Evolutionary conservation across 164 flowering plant genomes (phyloP).

Genomic region (Cinnamomum chago): DNA sequence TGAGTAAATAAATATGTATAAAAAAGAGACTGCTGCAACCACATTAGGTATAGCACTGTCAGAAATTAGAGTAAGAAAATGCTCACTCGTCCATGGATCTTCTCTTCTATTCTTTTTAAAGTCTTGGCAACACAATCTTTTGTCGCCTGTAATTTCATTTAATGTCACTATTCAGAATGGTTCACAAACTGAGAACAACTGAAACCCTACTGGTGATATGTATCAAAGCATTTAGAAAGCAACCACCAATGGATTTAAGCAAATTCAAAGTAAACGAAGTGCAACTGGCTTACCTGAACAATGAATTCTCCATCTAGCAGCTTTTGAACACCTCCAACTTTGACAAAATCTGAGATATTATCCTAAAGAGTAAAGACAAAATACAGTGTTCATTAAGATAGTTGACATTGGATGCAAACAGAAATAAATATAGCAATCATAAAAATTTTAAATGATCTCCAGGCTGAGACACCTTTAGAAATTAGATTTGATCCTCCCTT

Average conservation of each 20-base stretch:
- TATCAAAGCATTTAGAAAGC: not conserved
- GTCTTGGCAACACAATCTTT: constrained; percentile 99
- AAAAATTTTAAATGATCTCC: too few species aligned
- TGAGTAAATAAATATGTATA: too few species aligned
- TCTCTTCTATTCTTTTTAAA: constrained; percentile 89
- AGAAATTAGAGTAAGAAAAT: not conserved
- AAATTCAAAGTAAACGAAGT: not conserved
- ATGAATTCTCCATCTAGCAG: constrained; percentile 96
- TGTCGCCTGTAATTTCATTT: constrained; percentile 53
- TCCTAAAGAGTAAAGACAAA: constrained; percentile 58
- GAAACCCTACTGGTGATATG: not conserved
- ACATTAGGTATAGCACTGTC: not conserved
- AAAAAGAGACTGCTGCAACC: not conserved
- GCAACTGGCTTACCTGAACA: constrained; percentile 60
- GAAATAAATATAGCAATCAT: too few species aligned
- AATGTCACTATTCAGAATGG: not conserved
- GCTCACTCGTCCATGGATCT: constrained; percentile 83
- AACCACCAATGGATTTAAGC: not conserved
- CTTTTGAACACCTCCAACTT: constrained; percentile 94
- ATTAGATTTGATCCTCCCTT: too few species aligned
- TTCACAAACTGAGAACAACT: not conserved
- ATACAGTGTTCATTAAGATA: not conserved
- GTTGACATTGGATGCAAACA: too few species aligned
- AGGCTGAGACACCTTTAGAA: too few species aligned
- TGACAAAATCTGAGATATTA: constrained; percentile 84